Evolutionary conservation across 2,329 filamentous ascomycete genomes (phyloP), one percentile per base, ranked within the genome.

Genomic region (Pseudogymnoascus sp.): DNA sequence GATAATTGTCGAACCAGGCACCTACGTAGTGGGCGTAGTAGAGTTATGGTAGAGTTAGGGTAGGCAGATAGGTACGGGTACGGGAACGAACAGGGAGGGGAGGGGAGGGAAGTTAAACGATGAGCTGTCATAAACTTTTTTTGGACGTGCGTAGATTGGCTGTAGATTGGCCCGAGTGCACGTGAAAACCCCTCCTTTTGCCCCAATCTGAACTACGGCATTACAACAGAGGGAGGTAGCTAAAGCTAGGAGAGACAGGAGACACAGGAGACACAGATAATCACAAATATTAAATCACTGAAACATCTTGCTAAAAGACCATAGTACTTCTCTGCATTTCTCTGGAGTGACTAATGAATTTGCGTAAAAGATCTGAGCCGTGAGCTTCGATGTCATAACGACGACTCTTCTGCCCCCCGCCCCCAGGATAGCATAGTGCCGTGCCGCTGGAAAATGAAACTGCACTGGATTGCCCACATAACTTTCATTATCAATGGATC

Each of bases 121-220:
- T 55, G 49, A 55, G 49, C 49, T 33, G 28, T 55, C 49, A 55
- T 55, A 55, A 55, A 55, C 49, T 33, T 55, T 55, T 55, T 33
- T 55, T 55, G 49, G 49, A 21, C 49, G 28, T 55, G 28, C 49
- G 28, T 18, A 33, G 49, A 16, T 52, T 23, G 21, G 21, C 21
- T 23, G 21, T 31, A 31, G 28, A 31, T 16, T 55, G 28, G 49
- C 9, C 49, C 28, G 49, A 33, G 28, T 33, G 49, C 49, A 55
- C 49, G 49, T 55, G 49, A 55, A 55, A 55, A 33, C 49, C 49
- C 49, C 49, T 55, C 49, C 49, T 55, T 55, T 55, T 55, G 49
- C 4, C 28, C 49, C 28, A 2, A 55, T 55, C 9, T 55, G n/a
- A 55, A 33, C 45, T 21, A 55, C 28, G 23, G 45, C 8, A 12